Base-by-base conservation (phyloP, 2,329 filamentous ascomycete species). In the Talaromyces sp. region DNA sequence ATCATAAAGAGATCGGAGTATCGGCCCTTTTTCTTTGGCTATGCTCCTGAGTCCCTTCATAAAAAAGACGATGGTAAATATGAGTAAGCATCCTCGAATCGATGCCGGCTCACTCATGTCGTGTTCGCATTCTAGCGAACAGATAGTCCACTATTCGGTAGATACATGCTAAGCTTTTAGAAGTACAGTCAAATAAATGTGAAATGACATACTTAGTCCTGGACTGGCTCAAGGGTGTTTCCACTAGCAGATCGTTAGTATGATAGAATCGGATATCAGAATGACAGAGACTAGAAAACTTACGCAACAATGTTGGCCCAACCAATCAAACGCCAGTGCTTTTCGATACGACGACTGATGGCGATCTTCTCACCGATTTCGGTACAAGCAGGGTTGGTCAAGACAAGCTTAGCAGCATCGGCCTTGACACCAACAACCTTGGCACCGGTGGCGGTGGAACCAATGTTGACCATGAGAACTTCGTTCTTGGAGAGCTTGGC, bases 381-480 rank as follows among this genome's bases (percentile, higher is more conserved):
- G 60, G 95, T 99, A 84, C 95, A 99, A 66, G 95, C 95, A 52
- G 93, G 93, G 77, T 89, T 94, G 67, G 93, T 98, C 72, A 99
- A 84, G 66, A 92, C 90, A 70, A 99, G 86, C 84, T 97, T 97
- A 65, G 95, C 95, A 65, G 93, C 94, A 86, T 99, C 95, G 75
- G 94, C 93, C 87, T 95, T 97, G 77, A 98, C 96, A 74, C 92
- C 94, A 66, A 95, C 87, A 62, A 99, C 92, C 87, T 98, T 99
- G 71, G 95, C 95, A 80, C 95, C 95, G 14, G 94, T 97, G 56
- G 95, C 96, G 10, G 94, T 98, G 43, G 92, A 97, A 68, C 95
- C 95, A 77, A 99, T 99, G 85, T 99, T 99, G 70, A 99, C 95
- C 95, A 99, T 98, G 81, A 99, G 90, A 74, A 98, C 93, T 81